phyloP scores from a whole-genome alignment of 2,329 filamentous ascomycete genomes.

The Pseudogymnoascus sp. region DNA sequence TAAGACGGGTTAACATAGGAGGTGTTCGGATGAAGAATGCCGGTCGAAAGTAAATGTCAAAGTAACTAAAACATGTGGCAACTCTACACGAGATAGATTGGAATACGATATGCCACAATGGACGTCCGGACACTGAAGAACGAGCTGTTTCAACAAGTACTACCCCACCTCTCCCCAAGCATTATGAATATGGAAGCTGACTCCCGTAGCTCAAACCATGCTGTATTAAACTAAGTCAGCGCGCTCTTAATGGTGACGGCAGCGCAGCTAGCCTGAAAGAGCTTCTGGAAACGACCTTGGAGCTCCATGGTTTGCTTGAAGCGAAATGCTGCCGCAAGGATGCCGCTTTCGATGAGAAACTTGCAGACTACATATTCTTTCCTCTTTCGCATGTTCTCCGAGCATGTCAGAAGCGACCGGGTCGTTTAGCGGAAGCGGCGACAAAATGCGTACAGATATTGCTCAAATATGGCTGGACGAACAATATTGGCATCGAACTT shows the following conservation, averaged over 20 bases:
- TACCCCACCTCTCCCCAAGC: neutral
- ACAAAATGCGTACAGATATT: constrained; percentile 68
- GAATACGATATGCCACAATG: constrained; percentile 31
- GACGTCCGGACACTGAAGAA: constrained; percentile 7
- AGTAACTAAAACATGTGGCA: constrained; percentile 79
- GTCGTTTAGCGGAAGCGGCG: constrained; percentile 65
- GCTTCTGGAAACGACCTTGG: constrained; percentile 38
- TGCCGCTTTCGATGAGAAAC: constrained; percentile 61
- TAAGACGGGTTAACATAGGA: neutral
- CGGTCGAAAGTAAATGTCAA: constrained; percentile 52
- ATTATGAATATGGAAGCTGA: neutral
- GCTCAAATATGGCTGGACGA: constrained; percentile 71
- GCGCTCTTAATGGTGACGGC: constrained; percentile 43
- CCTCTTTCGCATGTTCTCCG: constrained; percentile 82
- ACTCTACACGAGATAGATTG: constrained; percentile 74
- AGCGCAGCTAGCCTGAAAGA: constrained; percentile 35
- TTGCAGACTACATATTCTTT: constrained; percentile 93
- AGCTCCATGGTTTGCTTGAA: constrained; percentile 41
- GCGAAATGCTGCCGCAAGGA: constrained; percentile 36
- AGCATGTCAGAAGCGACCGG: constrained; percentile 62
- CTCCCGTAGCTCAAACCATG: constrained; percentile 50
- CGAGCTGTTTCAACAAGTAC: constrained; percentile 11
- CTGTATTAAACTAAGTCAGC: constrained; percentile 52
- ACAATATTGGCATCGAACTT: constrained; percentile 60
- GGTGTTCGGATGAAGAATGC: constrained; percentile 33